Evolutionary conservation across 352 stramenopile genomes (phyloP).

Genomic region (Phytophthora rubi): DNA sequence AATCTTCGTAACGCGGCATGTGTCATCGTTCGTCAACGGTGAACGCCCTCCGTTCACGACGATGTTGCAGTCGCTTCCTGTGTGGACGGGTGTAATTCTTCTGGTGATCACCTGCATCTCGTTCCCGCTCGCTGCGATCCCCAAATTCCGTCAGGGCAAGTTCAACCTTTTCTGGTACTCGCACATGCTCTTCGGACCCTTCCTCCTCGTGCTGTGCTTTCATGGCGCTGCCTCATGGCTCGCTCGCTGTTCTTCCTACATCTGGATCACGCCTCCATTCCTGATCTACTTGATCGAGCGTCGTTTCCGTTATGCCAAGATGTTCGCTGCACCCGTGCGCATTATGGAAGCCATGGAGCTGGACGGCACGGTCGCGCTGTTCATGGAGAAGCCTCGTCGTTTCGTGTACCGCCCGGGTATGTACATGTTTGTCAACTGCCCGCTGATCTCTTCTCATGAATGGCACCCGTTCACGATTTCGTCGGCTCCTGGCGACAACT

Average conservation of each 20-base stretch:
- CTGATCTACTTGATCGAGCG: conserved; percentile 74
- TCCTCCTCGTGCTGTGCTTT: conserved; percentile 69
- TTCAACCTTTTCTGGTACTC: conserved; percentile 88
- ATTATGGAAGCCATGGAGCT: conserved; percentile 75
- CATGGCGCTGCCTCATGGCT: conserved; percentile 77
- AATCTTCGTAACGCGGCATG: conserved; percentile 64
- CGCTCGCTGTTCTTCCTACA: conserved; percentile 58
- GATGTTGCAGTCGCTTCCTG: conserved; percentile 72
- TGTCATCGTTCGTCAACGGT: conserved; percentile 54
- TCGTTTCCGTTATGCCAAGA: conserved; percentile 75
- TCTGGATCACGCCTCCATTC: conserved; percentile 71
- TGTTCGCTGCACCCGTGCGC: conserved; percentile 66
- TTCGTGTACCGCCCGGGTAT: conserved; percentile 81
- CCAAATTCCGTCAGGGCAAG: conserved; percentile 73
- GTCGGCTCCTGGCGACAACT: conserved; percentile 83
- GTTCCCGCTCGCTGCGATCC: conserved; percentile 72
- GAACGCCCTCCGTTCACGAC: conserved; percentile 63
- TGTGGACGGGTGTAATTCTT: conserved; percentile 78
- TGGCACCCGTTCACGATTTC: conserved; percentile 94
- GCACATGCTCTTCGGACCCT: conserved; percentile 81
- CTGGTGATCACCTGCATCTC: conserved; percentile 70
- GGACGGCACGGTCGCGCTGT: conserved; percentile 72
- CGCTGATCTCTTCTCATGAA: conserved; percentile 78
- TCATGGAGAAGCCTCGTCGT: conserved; percentile 79
- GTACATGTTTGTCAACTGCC: conserved; percentile 92